A percentile compares a stretch with the other conserved stretches of the same genome.
Evolutionary conservation across 495 filamentous ascomycete genomes (phyloP).

Genomic region (Podospora pseudopauciseta): DNA sequence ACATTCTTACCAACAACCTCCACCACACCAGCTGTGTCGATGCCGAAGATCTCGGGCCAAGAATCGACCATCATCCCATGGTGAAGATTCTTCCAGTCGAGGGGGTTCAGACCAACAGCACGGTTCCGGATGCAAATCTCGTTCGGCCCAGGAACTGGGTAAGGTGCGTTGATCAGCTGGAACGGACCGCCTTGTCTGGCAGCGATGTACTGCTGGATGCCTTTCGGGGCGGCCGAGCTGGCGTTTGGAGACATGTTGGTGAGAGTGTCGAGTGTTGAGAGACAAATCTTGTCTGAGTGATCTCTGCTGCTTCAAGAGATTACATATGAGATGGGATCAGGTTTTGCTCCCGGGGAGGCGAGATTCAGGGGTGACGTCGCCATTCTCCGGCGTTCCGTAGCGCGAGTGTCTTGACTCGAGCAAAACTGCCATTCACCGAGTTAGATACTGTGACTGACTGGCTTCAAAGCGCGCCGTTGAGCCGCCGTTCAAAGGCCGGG

Average conservation of each 20-base stretch:
- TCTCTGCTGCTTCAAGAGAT: neutral
- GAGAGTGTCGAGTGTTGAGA: neutral
- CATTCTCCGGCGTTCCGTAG: neutral
- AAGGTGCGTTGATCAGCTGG: constrained; percentile 1
- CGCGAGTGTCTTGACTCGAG: neutral
- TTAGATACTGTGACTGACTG: neutral
- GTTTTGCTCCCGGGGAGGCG: neutral
- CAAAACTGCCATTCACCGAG: neutral
- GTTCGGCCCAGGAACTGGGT: constrained; percentile 25
- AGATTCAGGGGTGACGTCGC: neutral
- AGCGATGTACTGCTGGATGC: constrained; percentile 6
- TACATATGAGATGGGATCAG: neutral
- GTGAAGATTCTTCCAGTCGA: constrained; percentile 48
- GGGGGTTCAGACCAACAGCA: constrained; percentile 43
- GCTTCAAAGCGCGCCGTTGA: neutral
- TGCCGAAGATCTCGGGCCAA: constrained; percentile 52
- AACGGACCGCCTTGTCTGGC: constrained; percentile 7
- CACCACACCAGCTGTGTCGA: constrained; percentile 50
- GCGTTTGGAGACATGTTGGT: neutral
- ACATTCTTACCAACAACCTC: constrained; percentile 25
- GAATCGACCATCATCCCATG: constrained; percentile 28
- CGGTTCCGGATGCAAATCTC: constrained; percentile 41
- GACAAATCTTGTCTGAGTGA: neutral
- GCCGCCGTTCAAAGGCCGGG: neutral
- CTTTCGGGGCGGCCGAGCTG: neutral